These are phyloP conservation scores for Vitis hybrid DNA, from an alignment of 177 flowering plant species.

Conservation along the genomic window DNA sequence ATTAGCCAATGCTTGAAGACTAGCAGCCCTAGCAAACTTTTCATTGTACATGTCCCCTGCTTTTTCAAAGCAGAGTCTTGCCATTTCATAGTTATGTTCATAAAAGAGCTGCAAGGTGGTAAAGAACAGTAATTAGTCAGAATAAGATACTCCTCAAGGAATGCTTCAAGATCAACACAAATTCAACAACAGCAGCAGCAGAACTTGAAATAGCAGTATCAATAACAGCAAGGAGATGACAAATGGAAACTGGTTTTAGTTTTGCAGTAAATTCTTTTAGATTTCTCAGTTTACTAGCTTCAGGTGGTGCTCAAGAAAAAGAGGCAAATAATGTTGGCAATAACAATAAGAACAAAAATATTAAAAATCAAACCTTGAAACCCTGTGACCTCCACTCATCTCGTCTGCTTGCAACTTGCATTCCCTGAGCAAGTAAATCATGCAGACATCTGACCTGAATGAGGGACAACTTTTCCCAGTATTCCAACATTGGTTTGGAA, in stretches of 20 bases:
- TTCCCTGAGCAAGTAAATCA: constrained; percentile 13
- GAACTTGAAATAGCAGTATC: too few species aligned
- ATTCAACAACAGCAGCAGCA: too few species aligned
- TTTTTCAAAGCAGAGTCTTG: constrained; percentile 40
- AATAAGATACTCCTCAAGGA: not conserved
- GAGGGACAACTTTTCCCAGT: constrained; percentile 19
- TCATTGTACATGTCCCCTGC: constrained; percentile 36
- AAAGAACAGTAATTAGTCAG: too few species aligned
- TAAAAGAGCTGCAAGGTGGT: too few species aligned
- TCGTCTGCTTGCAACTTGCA: constrained; percentile 18
- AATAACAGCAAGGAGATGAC: too few species aligned
- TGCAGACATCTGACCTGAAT: constrained; percentile 15
- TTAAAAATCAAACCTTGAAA: constrained; percentile 12
- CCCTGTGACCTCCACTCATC: constrained; percentile 21
- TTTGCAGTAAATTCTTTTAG: too few species aligned
- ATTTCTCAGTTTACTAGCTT: too few species aligned
- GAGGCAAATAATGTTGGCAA: too few species aligned
- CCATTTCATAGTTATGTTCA: too few species aligned
- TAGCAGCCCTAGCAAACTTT: constrained; percentile 38
- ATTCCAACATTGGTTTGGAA: constrained; percentile 19
- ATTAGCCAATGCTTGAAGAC: constrained; percentile 37
- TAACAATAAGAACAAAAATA: not conserved
- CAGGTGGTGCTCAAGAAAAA: too few species aligned
- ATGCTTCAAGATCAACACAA: too few species aligned
- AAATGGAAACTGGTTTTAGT: too few species aligned